Conservation (phyloP, 768 basidiomycete species). For the Tylopilus plumbeoviolaceoides region DNA sequence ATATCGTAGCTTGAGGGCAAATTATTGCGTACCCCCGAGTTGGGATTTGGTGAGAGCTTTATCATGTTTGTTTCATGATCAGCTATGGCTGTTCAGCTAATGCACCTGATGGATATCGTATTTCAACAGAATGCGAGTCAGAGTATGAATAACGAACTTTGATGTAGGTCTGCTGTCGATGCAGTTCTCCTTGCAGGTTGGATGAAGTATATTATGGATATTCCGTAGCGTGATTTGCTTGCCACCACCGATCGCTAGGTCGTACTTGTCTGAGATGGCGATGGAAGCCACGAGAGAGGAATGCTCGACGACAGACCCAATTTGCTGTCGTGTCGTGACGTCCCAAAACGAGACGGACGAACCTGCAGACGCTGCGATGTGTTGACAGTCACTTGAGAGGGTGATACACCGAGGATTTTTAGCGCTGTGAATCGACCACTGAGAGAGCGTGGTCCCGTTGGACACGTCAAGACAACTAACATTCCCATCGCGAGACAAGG, state of each 20-base stretch:
- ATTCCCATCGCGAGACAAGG: neutral
- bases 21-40: too few relatives aligned
- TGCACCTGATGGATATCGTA: neutral
- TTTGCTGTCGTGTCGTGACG: neutral
- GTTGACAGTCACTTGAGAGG: neutral
- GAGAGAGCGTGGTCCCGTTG: neutral
- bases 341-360: slow-evolving; percentile 14
- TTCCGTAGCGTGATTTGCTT: neutral
- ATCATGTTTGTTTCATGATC: neutral
- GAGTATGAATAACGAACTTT: neutral
- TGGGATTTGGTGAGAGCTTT: too few relatives aligned
- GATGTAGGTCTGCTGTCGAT: neutral
- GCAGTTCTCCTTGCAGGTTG: neutral
- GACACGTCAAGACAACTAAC: slow-evolving; percentile 4
- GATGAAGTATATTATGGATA: neutral
- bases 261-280: slow-evolving; percentile 1
- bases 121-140: neutral
- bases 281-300: neutral
- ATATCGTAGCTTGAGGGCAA: too few relatives aligned
- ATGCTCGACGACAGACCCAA: slow-evolving; percentile 7
- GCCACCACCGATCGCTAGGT: slow-evolving; percentile 3
- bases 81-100: neutral
- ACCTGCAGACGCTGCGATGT: slow-evolving; percentile 2
- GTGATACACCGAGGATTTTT: neutral
- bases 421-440: slow-evolving; percentile 2